Evolutionary conservation across 371 early-diverging fungal genomes (phyloP).

Genomic region (Rhizomucor miehei): DNA sequence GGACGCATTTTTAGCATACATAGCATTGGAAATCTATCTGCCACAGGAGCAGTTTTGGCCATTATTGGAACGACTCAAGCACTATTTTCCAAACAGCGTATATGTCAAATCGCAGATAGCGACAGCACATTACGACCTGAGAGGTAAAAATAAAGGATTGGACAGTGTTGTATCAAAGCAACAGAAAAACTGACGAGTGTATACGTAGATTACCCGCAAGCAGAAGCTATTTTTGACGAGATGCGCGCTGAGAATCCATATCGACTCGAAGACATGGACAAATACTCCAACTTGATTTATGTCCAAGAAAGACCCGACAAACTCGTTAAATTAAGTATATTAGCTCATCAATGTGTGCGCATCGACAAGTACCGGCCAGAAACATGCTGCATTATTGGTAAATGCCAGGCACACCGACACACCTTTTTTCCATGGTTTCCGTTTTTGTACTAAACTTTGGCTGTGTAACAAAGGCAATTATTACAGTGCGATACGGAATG

Average conservation of each 20-base stretch:
- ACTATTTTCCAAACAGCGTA: constrained; percentile 52
- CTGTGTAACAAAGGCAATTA: constrained; percentile 75
- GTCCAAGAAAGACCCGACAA: constrained; percentile 55
- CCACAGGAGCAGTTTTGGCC: constrained; percentile 17
- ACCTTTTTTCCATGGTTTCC: constrained; percentile 7
- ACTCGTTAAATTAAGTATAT: constrained; percentile 62
- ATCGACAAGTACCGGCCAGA: constrained; percentile 87
- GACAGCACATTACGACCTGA: constrained; percentile 38
- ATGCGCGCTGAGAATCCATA: constrained; percentile 66
- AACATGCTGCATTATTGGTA: constrained; percentile 84
- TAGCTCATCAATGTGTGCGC: constrained; percentile 76
- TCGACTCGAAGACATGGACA: constrained; percentile 83
- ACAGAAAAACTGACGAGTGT: background rate
- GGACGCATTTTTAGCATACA: constrained; percentile 57
- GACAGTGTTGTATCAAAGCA: background rate
- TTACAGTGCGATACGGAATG: constrained; percentile 75
- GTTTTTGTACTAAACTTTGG: background rate
- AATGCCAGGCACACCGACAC: background rate
- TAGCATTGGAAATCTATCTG: constrained; percentile 38
- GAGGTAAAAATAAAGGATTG: constrained; percentile 11
- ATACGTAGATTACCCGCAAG: constrained; percentile 67
- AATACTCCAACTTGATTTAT: constrained; percentile 89
- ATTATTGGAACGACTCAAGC: constrained; percentile 26
- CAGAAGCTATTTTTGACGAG: constrained; percentile 68
- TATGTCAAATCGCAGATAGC: constrained; percentile 65